Percentiles rank a stretch among this genome's conserved stretches.
Conservation (phyloP, 2,329 filamentous ascomycete genomes). For the Alternaria brassicae region DNA sequence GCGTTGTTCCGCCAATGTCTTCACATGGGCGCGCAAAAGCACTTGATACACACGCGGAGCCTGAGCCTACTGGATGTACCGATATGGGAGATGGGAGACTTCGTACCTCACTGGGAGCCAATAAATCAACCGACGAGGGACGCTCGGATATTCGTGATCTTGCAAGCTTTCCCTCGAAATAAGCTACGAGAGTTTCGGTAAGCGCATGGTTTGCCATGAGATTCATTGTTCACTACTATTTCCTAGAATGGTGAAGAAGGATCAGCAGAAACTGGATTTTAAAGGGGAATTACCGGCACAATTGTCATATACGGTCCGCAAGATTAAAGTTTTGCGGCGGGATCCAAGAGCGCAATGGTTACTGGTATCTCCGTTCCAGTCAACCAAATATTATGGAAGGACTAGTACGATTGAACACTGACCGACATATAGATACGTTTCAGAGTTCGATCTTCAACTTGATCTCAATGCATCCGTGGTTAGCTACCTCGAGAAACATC, state of each 20-base stretch:
- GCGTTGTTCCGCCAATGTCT: conserved; percentile 6
- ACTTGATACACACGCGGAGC: conserved; percentile 5
- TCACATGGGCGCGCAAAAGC: conserved; percentile 2
- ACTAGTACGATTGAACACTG: background rate
- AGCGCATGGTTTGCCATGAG: background rate
- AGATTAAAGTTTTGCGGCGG: too few species aligned
- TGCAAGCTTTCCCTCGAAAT: conserved; percentile 8
- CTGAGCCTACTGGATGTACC: conserved; percentile 10
- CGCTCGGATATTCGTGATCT: background rate
- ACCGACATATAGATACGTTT: background rate
- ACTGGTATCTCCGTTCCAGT: too few species aligned
- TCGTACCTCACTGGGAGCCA: background rate
- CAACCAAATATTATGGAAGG: too few species aligned
- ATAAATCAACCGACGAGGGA: background rate
- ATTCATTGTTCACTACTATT: too few species aligned
- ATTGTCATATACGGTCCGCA: too few species aligned
- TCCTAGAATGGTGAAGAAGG: too few species aligned
- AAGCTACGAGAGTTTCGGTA: conserved; percentile 9
- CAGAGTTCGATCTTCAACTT: background rate
- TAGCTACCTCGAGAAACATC: background rate
- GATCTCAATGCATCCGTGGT: background rate
- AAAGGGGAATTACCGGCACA: too few species aligned
- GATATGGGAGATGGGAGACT: background rate
- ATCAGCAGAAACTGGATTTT: too few species aligned
- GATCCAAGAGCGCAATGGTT: too few species aligned